Conservation (phyloP, 1,284 basidiomycete species). For the Grifola frondosa region DNA sequence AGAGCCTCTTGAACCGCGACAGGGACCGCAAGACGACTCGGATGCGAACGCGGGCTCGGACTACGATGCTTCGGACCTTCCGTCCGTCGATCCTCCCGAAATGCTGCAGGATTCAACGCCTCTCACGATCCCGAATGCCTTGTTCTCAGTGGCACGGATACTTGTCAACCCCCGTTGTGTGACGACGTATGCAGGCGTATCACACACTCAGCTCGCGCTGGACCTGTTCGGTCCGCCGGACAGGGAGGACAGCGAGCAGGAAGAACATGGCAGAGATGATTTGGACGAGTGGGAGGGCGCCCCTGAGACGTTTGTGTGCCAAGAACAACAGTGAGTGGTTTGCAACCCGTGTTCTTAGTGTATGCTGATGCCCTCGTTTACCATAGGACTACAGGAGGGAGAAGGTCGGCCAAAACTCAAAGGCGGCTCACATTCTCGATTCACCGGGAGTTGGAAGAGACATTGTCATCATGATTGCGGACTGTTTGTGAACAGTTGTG, state of each 20-base stretch:
- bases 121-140: slow-evolving; percentile 82
- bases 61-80: slow-evolving; percentile 72
- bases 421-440: slow-evolving; percentile 84
- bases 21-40: slow-evolving; percentile 44
- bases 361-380: slow-evolving; percentile 6
- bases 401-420: slow-evolving; percentile 89
- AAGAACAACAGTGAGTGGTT: slow-evolving; percentile 76
- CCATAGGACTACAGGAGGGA: slow-evolving; percentile 79
- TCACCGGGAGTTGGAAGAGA: slow-evolving; percentile 60
- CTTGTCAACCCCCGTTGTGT: slow-evolving; percentile 93
- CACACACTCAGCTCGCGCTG: slow-evolving; percentile 86
- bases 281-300: slow-evolving; percentile 93
- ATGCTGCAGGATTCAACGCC: slow-evolving; percentile 23
- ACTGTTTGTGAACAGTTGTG: not conserved
- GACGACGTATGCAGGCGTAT: slow-evolving; percentile 94
- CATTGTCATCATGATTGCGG: slow-evolving; percentile 13
- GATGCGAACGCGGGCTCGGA: slow-evolving; percentile 86
- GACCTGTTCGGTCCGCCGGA: slow-evolving; percentile 82
- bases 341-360: slow-evolving; percentile 1
- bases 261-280: slow-evolving; percentile 61
- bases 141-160: slow-evolving; percentile 85
- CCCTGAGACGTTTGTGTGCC: slow-evolving; percentile 93
- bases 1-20: slow-evolving; percentile 32
- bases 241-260: slow-evolving; percentile 59
- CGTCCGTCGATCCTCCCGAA: slow-evolving; percentile 38